Evolutionary conservation across 1,139 yeast species (phyloP), one percentile per base, ranked within the genome.

Genomic region (Saccharomyces uvarum): DNA sequence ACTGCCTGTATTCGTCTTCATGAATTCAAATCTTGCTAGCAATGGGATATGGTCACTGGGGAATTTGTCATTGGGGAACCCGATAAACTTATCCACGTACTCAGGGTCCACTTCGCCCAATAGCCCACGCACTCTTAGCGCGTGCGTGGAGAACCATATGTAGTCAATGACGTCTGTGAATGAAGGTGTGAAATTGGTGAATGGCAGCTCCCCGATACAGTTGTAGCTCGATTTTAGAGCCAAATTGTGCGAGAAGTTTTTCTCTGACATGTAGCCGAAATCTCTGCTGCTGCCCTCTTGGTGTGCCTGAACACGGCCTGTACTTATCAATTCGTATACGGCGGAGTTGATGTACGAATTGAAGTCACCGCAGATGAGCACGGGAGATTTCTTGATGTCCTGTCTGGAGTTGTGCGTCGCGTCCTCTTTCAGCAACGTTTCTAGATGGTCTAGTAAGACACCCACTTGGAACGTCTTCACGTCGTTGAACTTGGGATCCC

Each of bases 401-500:
- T 65, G 62, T 46, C 68, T 61, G 50, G 74, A 75, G 49, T 77
- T 72, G 51, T 78, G 79, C 28, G 62, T 59, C 53, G 64, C 67
- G 38, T 69, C 69, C 31, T 68, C 68, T 47, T 62, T 66, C 42
- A 73, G 52, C 55, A 79, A 76, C 59, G 80, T 83, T 67, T 89
- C 95, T 65, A 93, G 73, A 71, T 93, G 97, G 67, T 93, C 98
- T 68, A 95, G 75, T 60, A 95, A 75, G 50, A 93, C 85, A 50
- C 97, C 97, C 54, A 88, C 93, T 75, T 95, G 99, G 72, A 95
- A 86, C 7, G 97, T 82, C 72, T 95, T 95, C 57, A 95, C 99
- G 74, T 95, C 99, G 69, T 89, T 88, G 69, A 84, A 88, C 51
- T 89, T 90, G 8, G 99, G 99, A 74, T 93, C 98, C 98, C 99